Evolutionary conservation across 164 flowering plant species (phyloP).

Genomic region (Nymphaea colorata): DNA sequence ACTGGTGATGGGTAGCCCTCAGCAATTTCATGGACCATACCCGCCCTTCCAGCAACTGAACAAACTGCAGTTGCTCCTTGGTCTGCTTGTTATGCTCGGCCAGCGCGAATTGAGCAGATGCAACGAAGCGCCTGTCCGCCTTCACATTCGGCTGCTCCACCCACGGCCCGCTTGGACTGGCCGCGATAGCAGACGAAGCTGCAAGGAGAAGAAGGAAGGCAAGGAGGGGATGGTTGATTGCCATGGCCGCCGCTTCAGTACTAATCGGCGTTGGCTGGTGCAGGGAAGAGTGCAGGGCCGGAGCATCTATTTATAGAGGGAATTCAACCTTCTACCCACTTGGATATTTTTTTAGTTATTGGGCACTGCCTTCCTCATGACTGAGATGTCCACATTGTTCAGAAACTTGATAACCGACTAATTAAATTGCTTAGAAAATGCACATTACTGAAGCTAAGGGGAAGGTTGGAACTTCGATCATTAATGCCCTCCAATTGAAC

Average conservation of each 20-base stretch:
- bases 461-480: too few relatives aligned
- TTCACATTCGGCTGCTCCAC: background rate
- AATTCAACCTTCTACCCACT: too few relatives aligned
- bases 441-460: too few relatives aligned
- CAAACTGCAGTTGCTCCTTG: background rate
- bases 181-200: background rate
- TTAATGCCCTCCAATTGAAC: too few relatives aligned
- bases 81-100: background rate
- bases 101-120: background rate
- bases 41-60: background rate
- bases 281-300: too few relatives aligned
- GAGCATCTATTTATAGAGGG: too few relatives aligned
- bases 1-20: background rate
- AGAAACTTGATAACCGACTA: too few relatives aligned
- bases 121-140: background rate
- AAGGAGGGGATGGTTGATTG: background rate
- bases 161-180: background rate
- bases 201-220: background rate
- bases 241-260: background rate
- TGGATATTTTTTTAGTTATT: too few relatives aligned
- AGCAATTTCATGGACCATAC: background rate
- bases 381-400: too few relatives aligned
- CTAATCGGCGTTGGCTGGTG: too few relatives aligned
- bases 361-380: too few relatives aligned
- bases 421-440: too few relatives aligned